Evolutionary conservation across 176 grass and related monocot species (phyloP), one percentile per base, ranked within the genome.

Genomic region (Areca catechu): DNA sequence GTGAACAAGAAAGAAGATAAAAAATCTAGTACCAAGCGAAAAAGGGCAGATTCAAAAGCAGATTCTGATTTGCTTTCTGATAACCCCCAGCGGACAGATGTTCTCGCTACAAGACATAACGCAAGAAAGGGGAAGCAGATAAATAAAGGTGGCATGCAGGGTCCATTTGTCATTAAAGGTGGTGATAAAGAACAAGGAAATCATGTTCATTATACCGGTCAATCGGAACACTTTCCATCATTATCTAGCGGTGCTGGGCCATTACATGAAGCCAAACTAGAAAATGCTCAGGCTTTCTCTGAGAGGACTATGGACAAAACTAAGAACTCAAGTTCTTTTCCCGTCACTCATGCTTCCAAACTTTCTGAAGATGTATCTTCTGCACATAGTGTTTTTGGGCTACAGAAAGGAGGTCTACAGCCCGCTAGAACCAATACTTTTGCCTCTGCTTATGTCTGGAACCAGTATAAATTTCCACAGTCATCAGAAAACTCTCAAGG

Each of bases 21-120:
- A 60, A 83, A 83, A 49, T 62, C 75, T 24, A 65, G 72, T 58
- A 77, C 79, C 12, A 98, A 92, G 76, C 76, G 93, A 80, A 96
- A 96, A 82, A 92, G 76, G 67, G 72, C 79, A 76, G 81, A 91
- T 61, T 68, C 73, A 63, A 92, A 87, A 85, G 70, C 65, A 66
- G 16, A 74, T 62, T 69, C 71, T 29, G 80, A 91, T 56, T 23
- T 85, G 55, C 57, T 64, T 80, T 80, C 80, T 64, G 83, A 88
- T 68, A 83, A 79, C 16, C 80, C 89, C 57, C 82, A 83, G 51
- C 76, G 80, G 62, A 76, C 88, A 49, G 88, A 98, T 82, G 80
- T 70, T 72, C 71, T 81, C 20, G 75, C 75, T 19, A 66, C 68
- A 34, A 75, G 74, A 56, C 71, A 85, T 25, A 92, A 88, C 69